Evolutionary conservation across 2,329 filamentous ascomycete genomes (phyloP), one percentile per base, ranked within the genome.

Genomic region (Aureobasidium sp.): DNA sequence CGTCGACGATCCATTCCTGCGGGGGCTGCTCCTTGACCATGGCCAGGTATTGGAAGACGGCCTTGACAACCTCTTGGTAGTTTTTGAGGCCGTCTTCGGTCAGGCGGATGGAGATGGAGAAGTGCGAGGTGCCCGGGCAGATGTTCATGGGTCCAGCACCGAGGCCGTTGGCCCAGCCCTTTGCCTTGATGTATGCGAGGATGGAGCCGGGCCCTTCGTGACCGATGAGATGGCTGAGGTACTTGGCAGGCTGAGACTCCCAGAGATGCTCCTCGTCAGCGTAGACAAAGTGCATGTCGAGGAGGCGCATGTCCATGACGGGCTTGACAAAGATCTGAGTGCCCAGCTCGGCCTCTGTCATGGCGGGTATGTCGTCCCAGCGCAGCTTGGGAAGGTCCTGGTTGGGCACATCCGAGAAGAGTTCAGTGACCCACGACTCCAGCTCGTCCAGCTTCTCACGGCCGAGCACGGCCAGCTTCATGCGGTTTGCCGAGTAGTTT

Each of bases 181-280:
- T 94, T 27, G 83, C 85, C 73, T 96, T 96, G 73, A 95, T 82
- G 71, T 94, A 91, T 2, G 91, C 86, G 75, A 96, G 84, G 68
- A 96, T 88, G 72, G 92, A 96, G 4, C 92, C 92, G 0, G 92
- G 92, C 0, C 92, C 91, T 73, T 96, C 92, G 67, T 96, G 92
- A 4, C 92, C 92, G 64, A 96, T 89, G 57, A 96, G 77, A 69
- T 96, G 92, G 68, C 88, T 88, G 62, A 96, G 84, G 69, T 96
- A 96, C 63, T 88, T 84, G 64, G 88, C 88, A 0, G 92, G 92
- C 65, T 94, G 89, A 8, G 86, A 85, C 69, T 92, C 87, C 71
- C 84, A 93, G 62, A 91, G 77, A 0, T 83, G 73, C 65, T 95
- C 89, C 71, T 96, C 90, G 65, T 96, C 90, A 19, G 90, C 81